Base-by-base conservation (phyloP, 116 monocot genomes). In the Trichopus zeylanicus region DNA sequence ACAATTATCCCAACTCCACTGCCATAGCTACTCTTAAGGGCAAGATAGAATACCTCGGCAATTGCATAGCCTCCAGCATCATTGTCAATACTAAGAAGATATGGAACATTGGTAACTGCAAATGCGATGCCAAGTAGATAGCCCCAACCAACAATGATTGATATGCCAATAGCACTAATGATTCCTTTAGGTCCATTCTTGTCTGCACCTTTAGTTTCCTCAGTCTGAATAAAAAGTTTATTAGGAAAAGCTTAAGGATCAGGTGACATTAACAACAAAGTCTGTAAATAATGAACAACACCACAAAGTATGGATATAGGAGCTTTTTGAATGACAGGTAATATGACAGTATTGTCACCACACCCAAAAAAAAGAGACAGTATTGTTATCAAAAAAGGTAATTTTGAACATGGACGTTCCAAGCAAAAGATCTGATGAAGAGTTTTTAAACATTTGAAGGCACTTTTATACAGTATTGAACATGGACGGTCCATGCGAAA, bases 61-160 rank as follows among this genome's bases (percentile, higher is more conserved):
- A 97, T 78, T 6, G 97, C 97, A 68, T 97, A 91, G 5, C 91
- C 97, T 42, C 82, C 87, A 55, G 97, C 91, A 67, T 97, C 87
- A 46, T 97, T 91, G 21, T 91, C 69, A 13, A 7, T 8, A 66
- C 63, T 80, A 48, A 97, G 59, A 10, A 97, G 87, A 46, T 75
- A 56, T 21, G 91, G 81, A 28, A 97, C 77, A 64, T 91, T 70
- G 7, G 81, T 97, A 31, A 79, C 84, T 12, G 91, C 91, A 57
- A 84, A 97, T 26, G 91, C 80, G 70, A 97, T 85, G 53, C 97
- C 97, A 25, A 97, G 70, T n/a, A 97, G 59, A 68, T 97, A 97
- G 13, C 72, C 87, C 87, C 91, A 97, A 0, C 97, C 91, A 6
- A 84, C 91, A 46, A 97, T 25, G 26, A 87, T 82, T 5, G 91